Evolutionary conservation across 2,329 filamentous ascomycete genomes (phyloP), one percentile per base, ranked within the genome.

Genomic region (Orbilia javanica): DNA sequence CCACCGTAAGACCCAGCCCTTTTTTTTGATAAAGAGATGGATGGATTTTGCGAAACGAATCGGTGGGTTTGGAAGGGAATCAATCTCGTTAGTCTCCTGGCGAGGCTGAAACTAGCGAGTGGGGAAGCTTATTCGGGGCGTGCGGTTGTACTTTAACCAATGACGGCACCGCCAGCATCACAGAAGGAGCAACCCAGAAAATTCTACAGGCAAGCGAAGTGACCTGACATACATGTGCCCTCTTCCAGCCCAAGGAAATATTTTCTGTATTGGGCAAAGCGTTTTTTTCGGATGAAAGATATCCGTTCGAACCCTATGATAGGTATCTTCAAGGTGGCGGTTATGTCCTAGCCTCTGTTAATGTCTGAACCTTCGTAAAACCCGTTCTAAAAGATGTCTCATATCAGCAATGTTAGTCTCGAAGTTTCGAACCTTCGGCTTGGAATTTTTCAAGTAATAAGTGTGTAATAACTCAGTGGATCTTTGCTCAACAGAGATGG

Each of bases 61-160:
- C 52, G 15, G 52, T 57, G 29, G 52, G 29, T 22, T 57, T 50
- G 13, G 25, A 57, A 13, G 18, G 5, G n/a, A 39, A 25, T 18
- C 34, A 42, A 44, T 70, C 29, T 53, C 18, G 39, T 74, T 63
- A 29, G 66, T 62, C 46, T 70, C 73, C 73, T 20, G 39, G 73
- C 70, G 73, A 77, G 73, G 73, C 73, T 77, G 73, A 77, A 71
- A 66, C 71, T 77, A 77, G 73, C 73, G 73, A 77, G 66, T 70
- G 65, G 73, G 73, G 65, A 69, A 52, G 18, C 29, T 60, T 31
- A 31, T 66, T 66, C 73, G 73, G 66, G 25, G 29, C 39, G 65
- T 66, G 62, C 66, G 73, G 73, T 39, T 52, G 42, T 34, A 20
- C 36, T 27, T 60, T 39, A 39, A 62, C 73, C 60, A 66, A 65